Base-by-base conservation (phyloP, 306 rosid species). In the Argentina anserina region DNA sequence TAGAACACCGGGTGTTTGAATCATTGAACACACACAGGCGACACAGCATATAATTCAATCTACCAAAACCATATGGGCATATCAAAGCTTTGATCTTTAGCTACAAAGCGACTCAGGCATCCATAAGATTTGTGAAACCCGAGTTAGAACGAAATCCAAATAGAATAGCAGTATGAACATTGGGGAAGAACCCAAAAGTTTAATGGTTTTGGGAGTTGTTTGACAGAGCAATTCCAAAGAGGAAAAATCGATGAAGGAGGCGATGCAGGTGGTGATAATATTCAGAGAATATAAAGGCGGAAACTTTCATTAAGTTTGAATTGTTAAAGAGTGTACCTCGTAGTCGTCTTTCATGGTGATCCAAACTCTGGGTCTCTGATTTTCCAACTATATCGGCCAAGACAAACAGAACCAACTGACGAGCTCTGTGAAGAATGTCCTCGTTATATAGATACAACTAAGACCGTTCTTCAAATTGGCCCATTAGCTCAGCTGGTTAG, bases 401-500 rank as follows among this genome's bases (percentile, higher is more conserved):
- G 1, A 69, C 26, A 33, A 21, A 67, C 10, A 34, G 11, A 77
- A 18, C 61, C 6, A 25, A 15, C 20, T 45, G 20, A 45, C n/a
- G 49, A 45, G 2, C 61, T 10, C 13, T 0, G 58, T 28, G n/a
- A 33, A n/a, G n/a, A n/a, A n/a, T n/a, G n/a, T n/a, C n/a, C n/a
- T n/a, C n/a, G n/a, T n/a, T n/a, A n/a, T n/a, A n/a, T n/a, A n/a
- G n/a, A n/a, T n/a, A n/a, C n/a, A n/a, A n/a, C n/a, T n/a, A n/a
- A n/a, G n/a, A n/a, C n/a, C n/a, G n/a, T n/a, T n/a, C n/a, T n/a
- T 2, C 14, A 0, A n/a, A 9, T 0, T 0, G 88, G 89, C 89
- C 89, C 76, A 84, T 84, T 84, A 82, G 89, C 86, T 87, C 87
- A 83, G 87, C 20, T 82, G 89, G 91, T 87, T 87, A 84, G 91